Conservation (phyloP, 78 protist genomes). For the Dictyostelium brefeldianum region DNA sequence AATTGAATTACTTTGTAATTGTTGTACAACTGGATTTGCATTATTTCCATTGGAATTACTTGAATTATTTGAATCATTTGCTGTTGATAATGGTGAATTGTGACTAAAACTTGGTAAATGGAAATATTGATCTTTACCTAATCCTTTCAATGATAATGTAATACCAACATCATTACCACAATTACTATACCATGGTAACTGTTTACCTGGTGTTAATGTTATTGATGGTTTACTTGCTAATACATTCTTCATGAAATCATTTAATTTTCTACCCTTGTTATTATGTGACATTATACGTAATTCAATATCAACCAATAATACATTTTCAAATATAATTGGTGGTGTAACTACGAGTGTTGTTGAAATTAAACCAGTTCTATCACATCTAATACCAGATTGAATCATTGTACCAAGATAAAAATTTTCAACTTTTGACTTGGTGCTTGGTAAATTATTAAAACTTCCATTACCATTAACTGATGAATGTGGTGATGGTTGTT, state of each 20-base stretch:
- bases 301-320: constrained; percentile 44
- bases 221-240: not conserved
- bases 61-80: not conserved
- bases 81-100: constrained; percentile 25
- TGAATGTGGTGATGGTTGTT: not conserved
- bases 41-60: not conserved
- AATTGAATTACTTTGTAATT: no score
- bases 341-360: constrained; percentile 52
- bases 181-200: constrained; percentile 50
- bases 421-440: not conserved
- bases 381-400: constrained; percentile 60
- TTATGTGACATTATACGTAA: constrained; percentile 6
- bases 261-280: not conserved
- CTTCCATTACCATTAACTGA: not conserved
- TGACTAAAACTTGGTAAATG: constrained; percentile 1
- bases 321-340: constrained; percentile 69
- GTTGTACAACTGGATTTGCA: no score
- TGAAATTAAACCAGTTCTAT: constrained; percentile 40
- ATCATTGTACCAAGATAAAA: constrained; percentile 29
- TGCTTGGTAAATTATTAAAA: not conserved
- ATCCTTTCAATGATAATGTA: not conserved
- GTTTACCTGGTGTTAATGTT: constrained; percentile 18
- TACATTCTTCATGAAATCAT: constrained; percentile 19
- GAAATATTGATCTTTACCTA: constrained; percentile 56
- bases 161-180: constrained; percentile 46